Base-by-base conservation (phyloP, 129 eudicot species). In the Helianthus tuberosus region DNA sequence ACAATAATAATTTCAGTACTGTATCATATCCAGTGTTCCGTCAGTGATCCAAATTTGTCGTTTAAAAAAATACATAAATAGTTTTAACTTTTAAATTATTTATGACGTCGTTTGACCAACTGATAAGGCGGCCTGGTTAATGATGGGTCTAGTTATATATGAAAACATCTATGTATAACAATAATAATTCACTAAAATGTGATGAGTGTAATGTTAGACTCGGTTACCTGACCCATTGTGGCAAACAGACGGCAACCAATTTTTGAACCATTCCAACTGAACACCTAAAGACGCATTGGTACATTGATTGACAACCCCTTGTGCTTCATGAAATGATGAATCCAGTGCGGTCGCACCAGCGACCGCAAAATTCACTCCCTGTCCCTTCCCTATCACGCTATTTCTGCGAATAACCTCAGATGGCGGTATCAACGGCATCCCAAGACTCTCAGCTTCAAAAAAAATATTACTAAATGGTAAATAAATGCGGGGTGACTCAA, bases 201-300 rank as follows among this genome's bases (percentile, higher is more conserved):
- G 13, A 61, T 15, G 35, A 48, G 11, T 60, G 38, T 48, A 67
- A 43, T 14, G 11, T 6, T 38, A 1, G 46, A 64, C 62, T 39
- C 7, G 20, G 13, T 17, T 73, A 84, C 89, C 89, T 66, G 86
- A 32, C 9, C 60, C 59, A 0, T 36, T 41, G 51, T 68, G 36
- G 2, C 80, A 80, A 11, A 62, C 27, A 16, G 72, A 32, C 8
- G 84, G 48, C 76, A 81, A 57, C n/a, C 61, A 68, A 15, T 32
- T 49, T 68, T 66, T 82, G 62, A 85, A 82, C 86, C 89, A 85
- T 61, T 41, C 82, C 74, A 85, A 60, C 11, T 82, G 84, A 61
- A 66, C 64, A 29, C 70, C 71, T 23, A 85, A 76, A 58, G 89
- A 81, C 3, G 73, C 82, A 50, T 85, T 80, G 1, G 80, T 80